Evolutionary conservation across 768 basidiomycete species (phyloP), one percentile per base, ranked within the genome.

Genomic region (Russula lepida): DNA sequence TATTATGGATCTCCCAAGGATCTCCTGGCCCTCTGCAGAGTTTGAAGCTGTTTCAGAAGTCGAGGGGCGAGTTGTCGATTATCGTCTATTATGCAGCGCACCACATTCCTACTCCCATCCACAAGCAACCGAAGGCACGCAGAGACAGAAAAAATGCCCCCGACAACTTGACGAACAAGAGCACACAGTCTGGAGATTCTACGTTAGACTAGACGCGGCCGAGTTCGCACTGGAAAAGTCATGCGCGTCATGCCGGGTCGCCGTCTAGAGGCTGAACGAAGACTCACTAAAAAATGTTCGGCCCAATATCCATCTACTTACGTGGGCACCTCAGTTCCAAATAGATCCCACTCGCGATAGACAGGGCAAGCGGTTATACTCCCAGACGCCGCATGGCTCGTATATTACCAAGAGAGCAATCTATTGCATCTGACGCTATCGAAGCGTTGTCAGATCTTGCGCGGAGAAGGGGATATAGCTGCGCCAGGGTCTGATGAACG

Each of bases 391-490:
- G 37, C 33, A 47, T 46, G 15, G 54, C n/a, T 21, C 37, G 61
- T 47, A 58, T 43, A 63, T 56, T 63, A 63, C 54, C 56, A 9
- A 63, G 46, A 49, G 56, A 63, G 58, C 47, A 63, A 17, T 58
- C 48, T 54, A 63, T 63, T 54, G 52, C 57, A 58, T 58, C 56
- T 37, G 32, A 53, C 3, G 62, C 62, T 49, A 58, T 49, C 19
- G 52, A 49, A 12, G 37, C 39, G 13, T 63, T 58, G 7, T 58
- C 62, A 43, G 46, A 63, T 54, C 56, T 63, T 49, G 62, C 56
- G n/a, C 8, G 37, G 23, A 63, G 62, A 41, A 58, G 8, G 52
- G 62, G 52, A 13, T 49, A 33, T 49, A 63, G 39, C 17, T 58
- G 56, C 15, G 46, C 46, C 50, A 63, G 30, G 17, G 46, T 48